Conservation (phyloP, 495 filamentous ascomycete species). For the Aspergillus heteromorphus region DNA sequence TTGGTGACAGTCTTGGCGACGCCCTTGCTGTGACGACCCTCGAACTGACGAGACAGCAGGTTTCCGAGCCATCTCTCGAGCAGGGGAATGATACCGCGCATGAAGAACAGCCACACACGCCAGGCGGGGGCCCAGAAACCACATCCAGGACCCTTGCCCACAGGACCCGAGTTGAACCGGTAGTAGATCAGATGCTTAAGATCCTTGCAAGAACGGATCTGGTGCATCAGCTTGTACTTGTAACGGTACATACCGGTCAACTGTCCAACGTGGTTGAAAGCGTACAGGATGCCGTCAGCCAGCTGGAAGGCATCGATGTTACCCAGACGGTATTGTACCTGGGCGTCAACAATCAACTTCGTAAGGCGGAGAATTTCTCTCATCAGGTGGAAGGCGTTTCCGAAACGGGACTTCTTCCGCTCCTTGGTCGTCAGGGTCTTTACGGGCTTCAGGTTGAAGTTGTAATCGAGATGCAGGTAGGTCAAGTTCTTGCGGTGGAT, state of each 20-base stretch:
- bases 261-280: slow-evolving; percentile 99
- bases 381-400: slow-evolving; percentile 99
- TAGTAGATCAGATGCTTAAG: slow-evolving; percentile 99
- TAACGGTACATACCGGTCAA: slow-evolving; percentile 99
- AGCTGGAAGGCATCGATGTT: slow-evolving; percentile 99
- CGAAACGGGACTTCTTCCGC: slow-evolving; percentile 98
- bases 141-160: slow-evolving; percentile 96
- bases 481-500: slow-evolving; percentile 99
- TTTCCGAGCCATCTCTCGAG: slow-evolving; percentile 98
- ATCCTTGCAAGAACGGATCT: slow-evolving; percentile 98
- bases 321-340: slow-evolving; percentile 95
- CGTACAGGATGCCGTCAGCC: slow-evolving; percentile 96
- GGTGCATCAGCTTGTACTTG: slow-evolving; percentile 99
- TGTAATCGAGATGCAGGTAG: slow-evolving; percentile 98
- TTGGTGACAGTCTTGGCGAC: slow-evolving; percentile 99
- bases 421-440: slow-evolving; percentile 99
- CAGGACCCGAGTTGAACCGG: slow-evolving; percentile 95
- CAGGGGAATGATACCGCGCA: slow-evolving; percentile 95
- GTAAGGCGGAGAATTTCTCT: slow-evolving; percentile 96
- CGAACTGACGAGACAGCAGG: slow-evolving; percentile 92
- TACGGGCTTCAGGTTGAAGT: slow-evolving; percentile 99
- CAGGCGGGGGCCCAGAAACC: slow-evolving; percentile 99
- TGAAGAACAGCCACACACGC: slow-evolving; percentile 99
- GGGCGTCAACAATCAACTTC: slow-evolving; percentile 97
- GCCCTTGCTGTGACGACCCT: slow-evolving; percentile 97